These are phyloP conservation scores for Spergularia bocconei DNA, from an alignment of 148 eudicot species.

Conservation along the genomic window DNA sequence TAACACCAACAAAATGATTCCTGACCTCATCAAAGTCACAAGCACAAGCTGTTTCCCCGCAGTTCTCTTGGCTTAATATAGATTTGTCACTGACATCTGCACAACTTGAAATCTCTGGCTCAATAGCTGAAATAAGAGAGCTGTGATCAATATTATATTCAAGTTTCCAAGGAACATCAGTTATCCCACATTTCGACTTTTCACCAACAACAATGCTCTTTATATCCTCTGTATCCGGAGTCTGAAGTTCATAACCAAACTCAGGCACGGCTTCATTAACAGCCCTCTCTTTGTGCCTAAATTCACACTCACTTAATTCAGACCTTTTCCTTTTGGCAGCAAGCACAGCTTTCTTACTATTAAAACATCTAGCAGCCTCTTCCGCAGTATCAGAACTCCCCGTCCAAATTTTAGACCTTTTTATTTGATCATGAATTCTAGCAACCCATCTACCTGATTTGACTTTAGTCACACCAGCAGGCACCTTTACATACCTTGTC, in stretches of 20 bases:
- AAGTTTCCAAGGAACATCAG: not conserved
- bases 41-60: not conserved
- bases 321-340: no score
- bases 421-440: not conserved
- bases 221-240: not conserved
- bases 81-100: not conserved
- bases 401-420: not conserved
- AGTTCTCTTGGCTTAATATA: not conserved
- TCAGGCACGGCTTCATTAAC: no score
- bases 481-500: not conserved
- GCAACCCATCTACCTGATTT: slow-evolving; percentile 1
- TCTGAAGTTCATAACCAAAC: not conserved
- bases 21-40: not conserved
- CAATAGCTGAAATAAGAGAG: not conserved
- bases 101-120: not conserved
- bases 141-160: not conserved
- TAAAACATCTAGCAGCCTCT: not conserved
- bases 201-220: no score
- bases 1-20: slow-evolving; percentile 9
- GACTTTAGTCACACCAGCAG: not conserved
- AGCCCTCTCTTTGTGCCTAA: no score
- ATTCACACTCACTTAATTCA: no score
- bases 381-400: slow-evolving; percentile 4
- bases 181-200: no score
- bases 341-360: not conserved